Conservation (phyloP, 1,284 basidiomycete genomes). For the Moniliophthora roreri region DNA sequence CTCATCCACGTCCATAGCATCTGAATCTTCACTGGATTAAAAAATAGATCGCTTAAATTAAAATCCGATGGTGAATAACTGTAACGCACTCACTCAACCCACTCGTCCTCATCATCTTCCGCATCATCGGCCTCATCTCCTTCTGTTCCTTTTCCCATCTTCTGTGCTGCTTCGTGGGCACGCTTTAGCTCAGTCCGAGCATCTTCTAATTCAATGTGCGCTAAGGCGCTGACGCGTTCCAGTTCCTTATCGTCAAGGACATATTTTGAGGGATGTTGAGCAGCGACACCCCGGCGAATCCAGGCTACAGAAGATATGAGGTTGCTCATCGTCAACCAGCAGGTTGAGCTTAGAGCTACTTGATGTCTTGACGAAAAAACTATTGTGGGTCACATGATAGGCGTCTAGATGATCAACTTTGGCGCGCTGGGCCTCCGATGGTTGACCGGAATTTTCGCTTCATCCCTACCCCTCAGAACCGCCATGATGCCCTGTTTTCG, state of each 20-base stretch:
- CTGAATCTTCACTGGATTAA: constrained; percentile 44
- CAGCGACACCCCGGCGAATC: constrained; percentile 83
- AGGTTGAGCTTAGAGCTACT: neutral
- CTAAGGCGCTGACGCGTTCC: constrained; percentile 86
- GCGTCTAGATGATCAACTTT: neutral
- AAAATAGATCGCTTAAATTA: constrained; percentile 21
- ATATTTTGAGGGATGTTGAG: constrained; percentile 83
- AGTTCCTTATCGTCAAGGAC: constrained; percentile 91
- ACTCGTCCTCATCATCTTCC: constrained; percentile 55
- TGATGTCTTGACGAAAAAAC: neutral
- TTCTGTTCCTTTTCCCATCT: constrained; percentile 64
- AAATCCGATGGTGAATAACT: constrained; percentile 14
- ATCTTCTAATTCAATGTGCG: constrained; percentile 87
- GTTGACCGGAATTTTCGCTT: too few species aligned
- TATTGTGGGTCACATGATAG: too few species aligned
- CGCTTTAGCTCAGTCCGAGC: constrained; percentile 83
- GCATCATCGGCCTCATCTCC: constrained; percentile 59
- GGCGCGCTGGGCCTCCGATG: neutral
- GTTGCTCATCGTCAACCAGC: constrained; percentile 52
- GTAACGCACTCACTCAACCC: constrained; percentile 78
- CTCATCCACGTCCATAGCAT: constrained; percentile 69
- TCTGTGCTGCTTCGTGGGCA: constrained; percentile 74
- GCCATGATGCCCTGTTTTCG: too few species aligned
- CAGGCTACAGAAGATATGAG: constrained; percentile 69
- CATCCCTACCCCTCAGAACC: too few species aligned